phyloP scores from a whole-genome alignment of 169 alveolate species.

The Eimeria falciformis region DNA sequence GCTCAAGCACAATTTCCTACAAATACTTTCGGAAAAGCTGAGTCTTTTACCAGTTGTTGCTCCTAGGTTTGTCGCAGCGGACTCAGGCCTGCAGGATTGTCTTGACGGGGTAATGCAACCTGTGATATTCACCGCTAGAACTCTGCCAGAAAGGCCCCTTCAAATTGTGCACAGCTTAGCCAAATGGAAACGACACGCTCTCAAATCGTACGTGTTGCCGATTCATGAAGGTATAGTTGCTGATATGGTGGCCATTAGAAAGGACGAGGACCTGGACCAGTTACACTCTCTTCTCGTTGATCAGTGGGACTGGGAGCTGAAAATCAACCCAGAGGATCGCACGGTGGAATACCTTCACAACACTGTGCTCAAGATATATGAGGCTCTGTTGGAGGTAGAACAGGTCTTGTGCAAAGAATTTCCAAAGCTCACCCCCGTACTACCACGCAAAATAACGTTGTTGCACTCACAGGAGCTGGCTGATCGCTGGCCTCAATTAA shows the following conservation, averaged over 20 bases:
- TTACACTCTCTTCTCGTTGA: constrained; percentile 36
- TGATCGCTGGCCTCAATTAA: constrained; percentile 30
- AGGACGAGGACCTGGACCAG: constrained; percentile 31
- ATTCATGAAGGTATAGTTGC: constrained; percentile 21
- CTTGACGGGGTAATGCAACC: constrained; percentile 53
- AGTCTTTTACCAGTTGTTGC: constrained; percentile 47
- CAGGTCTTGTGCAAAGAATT: background rate
- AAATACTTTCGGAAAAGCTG: background rate
- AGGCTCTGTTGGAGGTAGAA: constrained; percentile 23
- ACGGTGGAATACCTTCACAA: constrained; percentile 10
- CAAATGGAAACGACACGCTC: constrained; percentile 47
- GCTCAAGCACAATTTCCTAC: background rate
- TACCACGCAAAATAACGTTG: constrained; percentile 13
- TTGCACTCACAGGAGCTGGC: constrained; percentile 33
- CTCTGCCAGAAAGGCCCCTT: background rate
- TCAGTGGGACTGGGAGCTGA: constrained; percentile 75
- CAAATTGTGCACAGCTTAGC: constrained; percentile 59
- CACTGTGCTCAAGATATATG: constrained; percentile 29
- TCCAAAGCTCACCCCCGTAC: constrained; percentile 32
- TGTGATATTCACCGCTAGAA: background rate
- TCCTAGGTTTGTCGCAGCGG: constrained; percentile 32
- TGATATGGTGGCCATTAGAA: constrained; percentile 56
- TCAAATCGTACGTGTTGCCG: background rate
- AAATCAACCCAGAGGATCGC: constrained; percentile 13
- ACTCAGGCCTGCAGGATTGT: constrained; percentile 43